Base-by-base conservation (phyloP, 139 green algal genomes). In the Chlorella sorokiniana region DNA sequence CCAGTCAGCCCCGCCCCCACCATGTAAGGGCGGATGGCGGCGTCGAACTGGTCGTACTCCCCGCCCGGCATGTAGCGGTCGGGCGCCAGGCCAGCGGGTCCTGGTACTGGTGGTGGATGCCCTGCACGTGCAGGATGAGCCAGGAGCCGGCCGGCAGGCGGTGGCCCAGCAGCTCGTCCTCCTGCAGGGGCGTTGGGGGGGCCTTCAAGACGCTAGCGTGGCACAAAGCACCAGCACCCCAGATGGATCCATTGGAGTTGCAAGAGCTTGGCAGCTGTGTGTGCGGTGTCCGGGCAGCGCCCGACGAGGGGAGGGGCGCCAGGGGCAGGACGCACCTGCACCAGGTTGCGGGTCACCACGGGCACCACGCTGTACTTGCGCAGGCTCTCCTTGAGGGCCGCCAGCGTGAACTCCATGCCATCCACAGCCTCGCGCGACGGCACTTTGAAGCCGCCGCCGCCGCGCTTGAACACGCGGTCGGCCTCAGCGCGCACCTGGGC, bases 341-440 rank as follows among this genome's bases (percentile, higher is more conserved):
- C 52, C 38, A 88, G 62, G 65, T 86, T 86, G 74, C 96, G 90
- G 4, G 91, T 96, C 7, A 99, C 93, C 37, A 98, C 92, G 4
- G 96, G 96, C n/a, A 99, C 96, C 35, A 99, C 92, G 6, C 85
- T 93, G 88, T 97, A 97, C 86, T 94, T 92, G 65, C 93, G 88
- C 70, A 96, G 79, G 35, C 86, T 85, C 81, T 94, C 87, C 87
- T 98, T 98, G 18, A 99, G 91, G 69, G 94, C 92, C 0, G 87
- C 79, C 38, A 96, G 87, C 14, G 93, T 96, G 89, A 93, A 97
- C 4, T 83, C 54, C 92, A 98, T 95, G 75, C 82, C 63, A n/a
- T 92, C 90, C 45, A 94, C 89, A 18, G 84, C 78, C 10, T 91
- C 89, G 1, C 89, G 80, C 8, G 73, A 76, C 25, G 75, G 75